Evolutionary conservation across 2,329 filamentous ascomycete species (phyloP), one percentile per base, ranked within the genome.

Genomic region (Aspergillus fructus): DNA sequence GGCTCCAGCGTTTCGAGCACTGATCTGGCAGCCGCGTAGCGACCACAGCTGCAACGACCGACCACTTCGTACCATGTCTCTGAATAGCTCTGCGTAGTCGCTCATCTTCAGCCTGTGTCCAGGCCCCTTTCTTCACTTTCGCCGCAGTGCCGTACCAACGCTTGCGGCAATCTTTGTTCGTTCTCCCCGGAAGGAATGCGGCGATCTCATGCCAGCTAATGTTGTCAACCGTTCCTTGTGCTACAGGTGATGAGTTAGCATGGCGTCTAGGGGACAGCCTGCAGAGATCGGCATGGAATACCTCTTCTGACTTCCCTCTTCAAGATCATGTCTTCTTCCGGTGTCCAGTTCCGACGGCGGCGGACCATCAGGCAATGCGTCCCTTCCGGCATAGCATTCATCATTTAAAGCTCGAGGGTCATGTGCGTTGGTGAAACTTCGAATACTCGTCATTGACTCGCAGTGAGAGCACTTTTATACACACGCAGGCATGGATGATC

Each of bases 21-120:
- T 57, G 50, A 19, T 53, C 50, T 2, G 50, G 50, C 41, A 53
- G 19, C 19, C 60, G 51, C 5, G 45, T 49, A 8, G 33, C 46
- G 53, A 62, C 60, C 2, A 23, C 48, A 17, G 48, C 33, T 15
- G 60, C 58, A 27, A 62, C 60, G 1, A 51, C 42, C 12, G 54
- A 34, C 60, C 60, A 62, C 50, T 55, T 56, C 12, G 46, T 59
- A 2, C 58, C 58, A 46, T 58, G 42, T 11, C 54, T 48, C 15
- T 33, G 27, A 41, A 60, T 48, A 9, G 55, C 59, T 23, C 27
- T 58, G 4, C 49, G 48, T 21, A 60, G 40, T 3, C 48, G 46
- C 8, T 58, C 55, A 30, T 60, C 59, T 17, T 60, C 59, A 13
- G 42, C 41, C 24, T 60, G 41, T 4, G 55, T 59, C 59, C 59